Percentiles rank a stretch among this genome's conserved stretches.
phyloP scores from a whole-genome alignment of 345 rosid species.

The Nasturtium officinale region DNA sequence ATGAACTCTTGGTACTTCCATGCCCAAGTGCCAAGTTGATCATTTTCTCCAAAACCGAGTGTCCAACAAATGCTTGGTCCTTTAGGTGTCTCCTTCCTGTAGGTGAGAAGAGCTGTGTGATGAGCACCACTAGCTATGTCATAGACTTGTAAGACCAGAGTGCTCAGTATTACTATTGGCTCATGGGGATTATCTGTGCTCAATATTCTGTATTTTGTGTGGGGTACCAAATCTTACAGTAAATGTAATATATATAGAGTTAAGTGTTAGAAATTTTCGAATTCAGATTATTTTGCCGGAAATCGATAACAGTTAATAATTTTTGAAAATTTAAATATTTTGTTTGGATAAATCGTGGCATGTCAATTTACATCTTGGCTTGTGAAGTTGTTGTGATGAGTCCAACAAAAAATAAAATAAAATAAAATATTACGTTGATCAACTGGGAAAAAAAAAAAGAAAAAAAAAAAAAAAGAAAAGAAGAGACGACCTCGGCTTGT shows the following conservation, averaged over 20 bases:
- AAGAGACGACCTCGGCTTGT: conserved; percentile 11
- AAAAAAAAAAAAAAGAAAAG: neutral
- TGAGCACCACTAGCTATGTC: conserved; percentile 86
- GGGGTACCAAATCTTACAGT: conserved; percentile 54
- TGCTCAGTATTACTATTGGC: conserved; percentile 56
- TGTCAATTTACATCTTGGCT: no score
- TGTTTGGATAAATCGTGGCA: no score
- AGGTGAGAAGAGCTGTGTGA: conserved; percentile 82
- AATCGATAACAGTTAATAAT: no score
- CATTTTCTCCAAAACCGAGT: conserved; percentile 84
- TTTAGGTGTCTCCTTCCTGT: conserved; percentile 50
- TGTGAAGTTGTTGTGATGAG: no score
- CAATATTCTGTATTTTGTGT: conserved; percentile 48
- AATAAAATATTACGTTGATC: conserved; percentile 8
- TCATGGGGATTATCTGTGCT: conserved; percentile 46
- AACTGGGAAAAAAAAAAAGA: neutral
- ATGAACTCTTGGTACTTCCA: conserved; percentile 67
- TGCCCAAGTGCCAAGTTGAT: conserved; percentile 93
- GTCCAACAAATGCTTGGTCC: conserved; percentile 82
- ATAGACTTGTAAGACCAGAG: conserved; percentile 58
- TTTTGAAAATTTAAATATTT: no score
- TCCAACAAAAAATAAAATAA: neutral
- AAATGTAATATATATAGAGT: conserved; percentile 25
- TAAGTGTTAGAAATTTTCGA: neutral
- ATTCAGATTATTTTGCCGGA: no score